These are phyloP conservation scores for Hippophae rhamnoides DNA, from an alignment of 306 rosid species.

Conservation along the genomic window DNA sequence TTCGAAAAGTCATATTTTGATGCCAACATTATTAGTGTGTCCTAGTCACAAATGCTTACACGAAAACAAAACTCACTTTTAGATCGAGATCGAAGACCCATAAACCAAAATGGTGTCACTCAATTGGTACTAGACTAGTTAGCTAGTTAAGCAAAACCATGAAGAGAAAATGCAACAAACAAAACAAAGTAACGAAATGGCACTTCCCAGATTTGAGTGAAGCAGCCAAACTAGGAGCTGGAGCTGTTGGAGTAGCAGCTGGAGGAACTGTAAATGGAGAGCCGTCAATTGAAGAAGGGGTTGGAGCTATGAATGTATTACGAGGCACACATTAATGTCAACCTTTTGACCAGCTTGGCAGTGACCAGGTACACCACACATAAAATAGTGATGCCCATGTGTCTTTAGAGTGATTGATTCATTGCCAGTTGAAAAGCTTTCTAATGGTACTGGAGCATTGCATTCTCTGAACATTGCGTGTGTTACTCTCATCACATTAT, in stretches of 20 bases:
- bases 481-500: conserved; percentile 76
- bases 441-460: conserved; percentile 53
- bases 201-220: conserved; percentile 20
- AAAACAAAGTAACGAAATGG: conserved; percentile 17
- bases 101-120: not conserved
- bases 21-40: too few relatives aligned
- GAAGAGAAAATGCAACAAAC: conserved; percentile 21
- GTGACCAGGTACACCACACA: conserved; percentile 90
- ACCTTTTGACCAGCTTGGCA: conserved; percentile 80
- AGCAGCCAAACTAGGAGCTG: conserved; percentile 25
- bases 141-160: not conserved
- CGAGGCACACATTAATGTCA: conserved; percentile 53
- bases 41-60: too few relatives aligned
- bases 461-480: conserved; percentile 72
- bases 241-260: conserved; percentile 18
- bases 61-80: too few relatives aligned
- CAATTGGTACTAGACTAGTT: not conserved
- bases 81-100: too few relatives aligned
- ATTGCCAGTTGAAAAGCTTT: conserved; percentile 60
- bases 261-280: too few relatives aligned
- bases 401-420: conserved; percentile 46
- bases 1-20: too few relatives aligned
- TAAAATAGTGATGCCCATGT: conserved; percentile 68
- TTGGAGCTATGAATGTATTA: conserved; percentile 17
- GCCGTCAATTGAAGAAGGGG: conserved; percentile 16